Evolutionary conservation across 2,329 filamentous ascomycete genomes (phyloP).

Genomic region (Trichoderma endophyticum): DNA sequence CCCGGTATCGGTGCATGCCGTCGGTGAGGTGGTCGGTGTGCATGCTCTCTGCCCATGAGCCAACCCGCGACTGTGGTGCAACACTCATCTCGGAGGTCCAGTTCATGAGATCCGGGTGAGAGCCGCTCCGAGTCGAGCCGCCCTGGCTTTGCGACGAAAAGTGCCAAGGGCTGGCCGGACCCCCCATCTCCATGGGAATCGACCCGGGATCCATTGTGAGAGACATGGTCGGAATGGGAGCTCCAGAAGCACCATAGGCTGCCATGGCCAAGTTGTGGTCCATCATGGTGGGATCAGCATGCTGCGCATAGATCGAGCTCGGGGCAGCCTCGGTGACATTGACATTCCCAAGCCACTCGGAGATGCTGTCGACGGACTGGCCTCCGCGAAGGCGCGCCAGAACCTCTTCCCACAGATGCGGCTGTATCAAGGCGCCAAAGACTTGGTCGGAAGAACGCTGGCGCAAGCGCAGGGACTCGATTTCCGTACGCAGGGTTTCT

Average conservation of each 20-base stretch:
- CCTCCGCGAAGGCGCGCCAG: conserved; percentile 51
- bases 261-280: conserved; percentile 23
- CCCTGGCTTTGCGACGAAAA: conserved; percentile 47
- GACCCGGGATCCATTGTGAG: conserved; percentile 31
- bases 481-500: conserved; percentile 57
- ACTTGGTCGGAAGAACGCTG: conserved; percentile 55
- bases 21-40: conserved; percentile 33
- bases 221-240: conserved; percentile 31
- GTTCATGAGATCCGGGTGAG: conserved; percentile 45
- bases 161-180: conserved; percentile 44
- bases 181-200: conserved; percentile 35
- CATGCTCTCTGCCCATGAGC: conserved; percentile 48
- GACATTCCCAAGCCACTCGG: conserved; percentile 47
- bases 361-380: conserved; percentile 53
- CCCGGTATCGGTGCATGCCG: conserved; percentile 36
- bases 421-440: conserved; percentile 50
- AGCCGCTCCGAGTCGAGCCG: conserved; percentile 45
- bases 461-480: conserved; percentile 53
- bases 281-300: conserved; percentile 20
- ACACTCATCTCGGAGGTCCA: conserved; percentile 42
- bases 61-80: conserved; percentile 46
- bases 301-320: background rate
- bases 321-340: background rate
- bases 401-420: conserved; percentile 53
- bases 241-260: conserved; percentile 27